Evolutionary conservation across 345 rosid species (phyloP), one percentile per base, ranked within the genome.

Genomic region (Clausena lansium): DNA sequence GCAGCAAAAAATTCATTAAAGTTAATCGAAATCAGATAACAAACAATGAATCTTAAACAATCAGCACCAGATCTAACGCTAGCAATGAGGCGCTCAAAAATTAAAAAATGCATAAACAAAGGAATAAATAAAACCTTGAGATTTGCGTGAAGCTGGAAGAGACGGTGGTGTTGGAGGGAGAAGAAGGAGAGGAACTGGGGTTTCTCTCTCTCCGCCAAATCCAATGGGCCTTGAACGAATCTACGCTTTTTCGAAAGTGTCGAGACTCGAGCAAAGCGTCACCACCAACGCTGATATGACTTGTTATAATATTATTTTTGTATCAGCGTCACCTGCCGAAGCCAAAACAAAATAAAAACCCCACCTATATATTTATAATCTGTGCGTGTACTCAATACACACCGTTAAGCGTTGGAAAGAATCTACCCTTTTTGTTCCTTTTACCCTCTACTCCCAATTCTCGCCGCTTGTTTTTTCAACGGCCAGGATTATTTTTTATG

Each of bases 171-270:
- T 41, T 41, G 50, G 15, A 2, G 50, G 32, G 22, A 24, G 15
- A 38, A 6, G 32, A 2, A 10, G n/a, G 6, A 24, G 55, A 13
- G n/a, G 9, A 25, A 4, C 7, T n/a, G 76, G 76, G 70, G 76
- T 19, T 52, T 77, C 68, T 78, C 81, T 11, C 47, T 74, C 68
- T 78, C 81, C 64, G 71, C 71, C 78, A 13, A n/a, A n/a, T n/a
- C n/a, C n/a, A 74, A 77, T 61, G 67, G 67, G 58, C 62, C 67
- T 73, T 7, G 78, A 54, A 67, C 67, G 25, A 77, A 74, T 74
- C 81, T 15, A 13, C 13, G 8, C 6, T 27, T 35, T 35, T 33
- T 2, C 17, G 24, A 3, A 32, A 5, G 33, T 6, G 30, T 28
- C 30, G 2, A 45, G 50, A 45, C 15, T 45, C 50, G 13, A 27